These are phyloP conservation scores for Stygiomarasmius scandens DNA, from an alignment of 1,284 basidiomycete species.

Conservation along the genomic window DNA sequence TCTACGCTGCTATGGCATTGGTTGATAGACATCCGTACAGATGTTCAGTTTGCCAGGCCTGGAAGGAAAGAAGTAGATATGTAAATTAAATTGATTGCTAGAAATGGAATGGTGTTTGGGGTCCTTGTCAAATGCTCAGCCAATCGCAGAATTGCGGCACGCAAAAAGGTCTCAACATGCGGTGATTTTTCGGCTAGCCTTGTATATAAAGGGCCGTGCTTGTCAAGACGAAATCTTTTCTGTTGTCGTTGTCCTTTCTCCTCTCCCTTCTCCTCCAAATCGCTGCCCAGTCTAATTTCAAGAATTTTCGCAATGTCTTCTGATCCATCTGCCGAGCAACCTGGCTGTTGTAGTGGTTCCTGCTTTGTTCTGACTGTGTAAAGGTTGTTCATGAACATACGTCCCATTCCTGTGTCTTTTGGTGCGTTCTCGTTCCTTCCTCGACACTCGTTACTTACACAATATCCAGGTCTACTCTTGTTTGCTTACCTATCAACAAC, in stretches of 20 bases:
- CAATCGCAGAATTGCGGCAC: slow-evolving; percentile 12
- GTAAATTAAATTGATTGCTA: background rate
- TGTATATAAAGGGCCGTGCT: slow-evolving; percentile 5
- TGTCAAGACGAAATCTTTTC: background rate
- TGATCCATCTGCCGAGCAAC: background rate
- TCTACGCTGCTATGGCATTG: too few relatives aligned
- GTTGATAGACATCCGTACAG: too few relatives aligned
- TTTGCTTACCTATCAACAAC: background rate
- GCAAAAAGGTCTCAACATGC: background rate
- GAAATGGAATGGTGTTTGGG: background rate
- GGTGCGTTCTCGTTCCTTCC: background rate
- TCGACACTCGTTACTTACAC: background rate
- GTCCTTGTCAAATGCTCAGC: background rate
- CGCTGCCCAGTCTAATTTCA: background rate
- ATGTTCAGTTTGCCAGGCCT: slow-evolving; percentile 52
- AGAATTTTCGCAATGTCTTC: background rate
- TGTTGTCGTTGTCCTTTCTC: background rate
- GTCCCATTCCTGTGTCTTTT: background rate
- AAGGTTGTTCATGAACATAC: background rate
- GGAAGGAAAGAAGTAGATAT: slow-evolving; percentile 30
- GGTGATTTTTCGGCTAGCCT: slow-evolving; percentile 5
- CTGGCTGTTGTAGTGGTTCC: too few relatives aligned
- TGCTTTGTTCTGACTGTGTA: background rate
- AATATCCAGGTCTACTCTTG: background rate
- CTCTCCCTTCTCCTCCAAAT: background rate